Base-by-base conservation (phyloP, 116 monocot genomes). In the Papilionanthe hybrid region DNA sequence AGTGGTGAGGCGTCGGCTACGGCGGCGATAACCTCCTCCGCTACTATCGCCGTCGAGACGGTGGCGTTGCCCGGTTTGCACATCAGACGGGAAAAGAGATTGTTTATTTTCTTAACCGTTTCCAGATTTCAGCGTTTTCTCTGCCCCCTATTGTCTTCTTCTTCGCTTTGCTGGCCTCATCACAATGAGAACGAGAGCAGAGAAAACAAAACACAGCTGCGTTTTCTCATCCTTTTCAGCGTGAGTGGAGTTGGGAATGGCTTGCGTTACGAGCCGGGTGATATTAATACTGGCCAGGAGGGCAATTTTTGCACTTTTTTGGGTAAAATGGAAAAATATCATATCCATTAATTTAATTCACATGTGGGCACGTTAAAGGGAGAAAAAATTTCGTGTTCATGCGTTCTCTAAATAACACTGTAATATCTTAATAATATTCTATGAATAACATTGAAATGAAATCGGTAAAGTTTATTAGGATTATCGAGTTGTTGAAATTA, bases 241-340 rank as follows among this genome's bases (percentile, higher is more conserved):
- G 71, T 32, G 69, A 20, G 5, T 19, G 73, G 44, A 73, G 73
- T 22, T 73, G 43, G 9, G 73, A n/a, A 73, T 45, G n/a, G 44
- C 44, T 73, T 73, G 44, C 73, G 73, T 73, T 73, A 73, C 73
- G 44, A 58, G 42, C 4, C 25, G 18, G 66, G 28, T 47, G 22
- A 67, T 79, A 79, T 79, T 79, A 79, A 79, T 79, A 78, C 78
- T 4, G 22, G 44, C 2, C 15, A 73, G 5, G 44, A 23, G 73
- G 73, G 19, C 32, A 73, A 42, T n/a, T 32, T 71, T 37, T 71
- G 37, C 71, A 32, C 29, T 15, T 37, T 29, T 71, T 29, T 68
- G n/a, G 23, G 60, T 60, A 60, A 60, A 2, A 32, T 32, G 32
- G 48, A 9, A 12, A 10, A 48, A 3, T 53, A 53, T 53, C 4